These are phyloP conservation scores for Phytophthora parvispora DNA, from an alignment of 352 stramenopile genomes.

Conservation along the genomic window DNA sequence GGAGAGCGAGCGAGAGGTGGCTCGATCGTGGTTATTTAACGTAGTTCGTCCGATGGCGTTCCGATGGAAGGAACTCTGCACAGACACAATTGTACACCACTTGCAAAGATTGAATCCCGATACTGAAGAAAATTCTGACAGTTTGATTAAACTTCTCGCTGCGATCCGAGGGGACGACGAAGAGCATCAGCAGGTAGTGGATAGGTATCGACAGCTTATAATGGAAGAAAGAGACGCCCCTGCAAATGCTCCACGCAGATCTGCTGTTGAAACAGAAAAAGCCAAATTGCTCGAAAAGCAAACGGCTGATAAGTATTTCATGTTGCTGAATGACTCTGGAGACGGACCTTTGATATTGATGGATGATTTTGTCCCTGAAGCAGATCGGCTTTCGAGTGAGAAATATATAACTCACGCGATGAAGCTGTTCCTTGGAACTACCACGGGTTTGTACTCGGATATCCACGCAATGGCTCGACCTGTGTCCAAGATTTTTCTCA, in stretches of 20 bases:
- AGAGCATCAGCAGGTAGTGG: slow-evolving; percentile 6
- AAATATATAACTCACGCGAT: too few relatives aligned
- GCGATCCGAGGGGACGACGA: slow-evolving; percentile 32
- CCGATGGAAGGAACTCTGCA: slow-evolving; percentile 55
- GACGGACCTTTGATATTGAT: background rate
- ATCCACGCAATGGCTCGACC: slow-evolving; percentile 36
- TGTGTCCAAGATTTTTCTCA: slow-evolving; percentile 48
- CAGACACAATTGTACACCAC: slow-evolving; percentile 51
- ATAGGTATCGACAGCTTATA: slow-evolving; percentile 18
- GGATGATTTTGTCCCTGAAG: background rate
- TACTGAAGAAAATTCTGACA: background rate
- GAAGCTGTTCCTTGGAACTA: slow-evolving; percentile 43
- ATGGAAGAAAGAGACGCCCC: background rate
- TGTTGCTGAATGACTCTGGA: slow-evolving; percentile 10
- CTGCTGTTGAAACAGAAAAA: slow-evolving; percentile 30
- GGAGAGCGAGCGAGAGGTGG: slow-evolving; percentile 40
- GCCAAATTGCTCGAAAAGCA: slow-evolving; percentile 30
- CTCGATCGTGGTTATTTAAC: slow-evolving; percentile 22
- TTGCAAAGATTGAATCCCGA: slow-evolving; percentile 6
- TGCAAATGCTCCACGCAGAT: background rate
- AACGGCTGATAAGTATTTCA: slow-evolving; percentile 46
- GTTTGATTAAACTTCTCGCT: slow-evolving; percentile 25
- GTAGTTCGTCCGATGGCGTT: slow-evolving; percentile 52
- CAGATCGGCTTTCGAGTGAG: too few relatives aligned
- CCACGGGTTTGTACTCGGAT: slow-evolving; percentile 37